A percentile compares a stretch with the other conserved stretches of the same genome.
These are phyloP conservation scores for Aspergillus pseudoviridinutans DNA, from an alignment of 2,329 filamentous ascomycete genomes.

Conservation along the genomic window DNA sequence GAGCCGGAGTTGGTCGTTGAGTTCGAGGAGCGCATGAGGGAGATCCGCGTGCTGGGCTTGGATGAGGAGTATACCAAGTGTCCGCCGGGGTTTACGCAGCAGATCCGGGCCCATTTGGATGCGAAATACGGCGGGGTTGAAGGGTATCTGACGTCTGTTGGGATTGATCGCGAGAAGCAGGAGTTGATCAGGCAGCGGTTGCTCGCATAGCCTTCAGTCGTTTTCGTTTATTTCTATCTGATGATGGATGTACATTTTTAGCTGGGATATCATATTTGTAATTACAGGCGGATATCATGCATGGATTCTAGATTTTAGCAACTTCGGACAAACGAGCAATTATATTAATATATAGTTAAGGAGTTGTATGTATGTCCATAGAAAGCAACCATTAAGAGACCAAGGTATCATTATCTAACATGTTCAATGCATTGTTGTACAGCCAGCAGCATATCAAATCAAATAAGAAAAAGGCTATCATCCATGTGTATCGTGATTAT, in stretches of 20 bases:
- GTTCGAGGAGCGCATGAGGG: conserved; percentile 59
- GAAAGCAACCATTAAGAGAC: not conserved
- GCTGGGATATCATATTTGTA: not conserved
- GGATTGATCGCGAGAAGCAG: conserved; percentile 49
- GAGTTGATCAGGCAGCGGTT: conserved; percentile 28
- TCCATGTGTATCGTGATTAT: not conserved
- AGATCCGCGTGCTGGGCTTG: conserved; percentile 68
- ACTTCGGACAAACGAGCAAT: not conserved
- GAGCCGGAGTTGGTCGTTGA: conserved; percentile 58
- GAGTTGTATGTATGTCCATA: not conserved
- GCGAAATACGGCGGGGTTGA: conserved; percentile 62
- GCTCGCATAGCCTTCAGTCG: conserved; percentile 16
- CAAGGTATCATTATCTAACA: not conserved
- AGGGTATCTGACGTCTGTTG: conserved; percentile 62
- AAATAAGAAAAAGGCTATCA: not conserved
- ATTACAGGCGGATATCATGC: not conserved
- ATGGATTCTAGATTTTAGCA: not conserved
- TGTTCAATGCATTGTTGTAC: not conserved
- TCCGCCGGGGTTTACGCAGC: conserved; percentile 59
- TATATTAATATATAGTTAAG: not conserved
- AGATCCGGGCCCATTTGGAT: conserved; percentile 56
- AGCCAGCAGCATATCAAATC: not conserved
- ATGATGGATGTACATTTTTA: not conserved
- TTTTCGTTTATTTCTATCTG: conserved; percentile 3
- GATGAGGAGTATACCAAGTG: conserved; percentile 69